A percentile compares a stretch with the other conserved stretches of the same genome.
These are phyloP conservation scores for Penicillium hesseltinei DNA, from an alignment of 2,329 filamentous ascomycete genomes.

Conservation along the genomic window DNA sequence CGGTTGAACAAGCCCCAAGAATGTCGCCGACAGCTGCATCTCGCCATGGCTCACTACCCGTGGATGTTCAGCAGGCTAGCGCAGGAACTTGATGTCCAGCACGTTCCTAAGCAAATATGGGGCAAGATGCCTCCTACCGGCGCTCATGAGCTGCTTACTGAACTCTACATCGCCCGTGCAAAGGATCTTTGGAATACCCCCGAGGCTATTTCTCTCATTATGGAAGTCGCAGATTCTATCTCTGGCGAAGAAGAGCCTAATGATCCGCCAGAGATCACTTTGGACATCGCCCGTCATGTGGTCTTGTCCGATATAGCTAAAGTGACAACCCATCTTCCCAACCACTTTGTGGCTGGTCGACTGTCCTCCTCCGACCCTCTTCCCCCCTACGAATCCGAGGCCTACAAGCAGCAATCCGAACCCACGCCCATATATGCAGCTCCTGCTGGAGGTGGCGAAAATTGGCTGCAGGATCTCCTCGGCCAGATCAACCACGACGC, in stretches of 20 bases:
- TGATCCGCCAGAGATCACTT: conserved; percentile 48
- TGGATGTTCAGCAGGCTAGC: conserved; percentile 84
- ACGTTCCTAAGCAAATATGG: conserved; percentile 77
- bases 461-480: conserved; percentile 39
- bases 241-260: conserved; percentile 41
- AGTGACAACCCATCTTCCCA: conserved; percentile 69
- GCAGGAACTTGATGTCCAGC: conserved; percentile 73
- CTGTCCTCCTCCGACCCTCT: conserved; percentile 80
- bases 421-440: conserved; percentile 34
- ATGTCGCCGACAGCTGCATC: conserved; percentile 63
- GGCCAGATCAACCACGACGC: conserved; percentile 30
- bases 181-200: conserved; percentile 86
- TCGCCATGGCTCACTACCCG: conserved; percentile 70
- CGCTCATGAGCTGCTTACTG: conserved; percentile 66
- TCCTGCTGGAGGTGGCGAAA: conserved; percentile 33
- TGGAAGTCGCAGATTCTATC: conserved; percentile 63
- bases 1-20: conserved; percentile 65
- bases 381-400: conserved; percentile 60
- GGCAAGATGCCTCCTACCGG: conserved; percentile 66
- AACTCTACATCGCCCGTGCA: conserved; percentile 71
- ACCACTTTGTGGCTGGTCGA: conserved; percentile 59
- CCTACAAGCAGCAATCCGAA: conserved; percentile 35
- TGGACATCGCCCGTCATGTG: conserved; percentile 69
- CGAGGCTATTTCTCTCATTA: conserved; percentile 65
- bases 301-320: conserved; percentile 72